These are phyloP conservation scores for Scedosporium aurantiacum DNA, from an alignment of 2,329 filamentous ascomycete genomes.

Conservation along the genomic window DNA sequence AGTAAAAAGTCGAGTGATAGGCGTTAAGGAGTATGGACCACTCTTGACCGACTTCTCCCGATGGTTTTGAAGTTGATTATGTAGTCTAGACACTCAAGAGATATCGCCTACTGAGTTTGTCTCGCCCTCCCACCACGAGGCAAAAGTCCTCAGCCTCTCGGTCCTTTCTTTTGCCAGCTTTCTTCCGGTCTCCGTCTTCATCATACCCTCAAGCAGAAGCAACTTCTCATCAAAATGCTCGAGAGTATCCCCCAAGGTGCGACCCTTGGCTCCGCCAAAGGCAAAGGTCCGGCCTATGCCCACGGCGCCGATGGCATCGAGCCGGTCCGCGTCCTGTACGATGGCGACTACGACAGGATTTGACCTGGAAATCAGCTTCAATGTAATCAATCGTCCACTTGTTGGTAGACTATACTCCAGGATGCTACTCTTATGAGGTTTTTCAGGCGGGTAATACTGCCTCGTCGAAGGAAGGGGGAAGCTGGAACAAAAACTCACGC, in stretches of 20 bases:
- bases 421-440: too few relatives aligned
- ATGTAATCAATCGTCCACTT: not conserved
- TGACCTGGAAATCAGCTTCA: not conserved
- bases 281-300: conserved; percentile 59
- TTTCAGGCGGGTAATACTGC: too few relatives aligned
- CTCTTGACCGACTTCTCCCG: not conserved
- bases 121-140: conserved; percentile 49
- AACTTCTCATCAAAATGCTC: conserved; percentile 71
- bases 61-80: too few relatives aligned
- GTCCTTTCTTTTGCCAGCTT: conserved; percentile 42
- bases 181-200: conserved; percentile 50
- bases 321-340: conserved; percentile 82
- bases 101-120: not conserved
- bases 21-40: not conserved
- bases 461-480: not conserved
- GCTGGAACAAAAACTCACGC: conserved; percentile 12
- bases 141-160: conserved; percentile 38
- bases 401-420: too few relatives aligned
- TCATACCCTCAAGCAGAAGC: conserved; percentile 50
- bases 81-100: not conserved
- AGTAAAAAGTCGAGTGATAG: not conserved
- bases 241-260: conserved; percentile 53
- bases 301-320: conserved; percentile 84
- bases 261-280: conserved; percentile 56
- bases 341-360: conserved; percentile 40